Evolutionary conservation across 805 yeast species (phyloP).

Genomic region (Pichia kluyveri): DNA sequence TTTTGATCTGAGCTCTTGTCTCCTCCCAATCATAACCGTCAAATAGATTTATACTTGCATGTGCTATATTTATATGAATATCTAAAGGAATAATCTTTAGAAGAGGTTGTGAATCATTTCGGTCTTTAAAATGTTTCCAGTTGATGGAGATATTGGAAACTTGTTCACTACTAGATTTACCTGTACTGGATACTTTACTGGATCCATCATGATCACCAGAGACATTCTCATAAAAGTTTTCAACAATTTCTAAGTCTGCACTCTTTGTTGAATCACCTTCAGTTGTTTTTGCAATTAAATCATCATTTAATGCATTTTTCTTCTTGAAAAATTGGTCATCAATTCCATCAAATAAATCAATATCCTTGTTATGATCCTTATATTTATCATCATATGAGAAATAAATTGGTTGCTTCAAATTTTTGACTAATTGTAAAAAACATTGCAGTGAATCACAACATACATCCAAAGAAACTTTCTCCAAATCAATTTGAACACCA

Average conservation of each 20-base stretch:
- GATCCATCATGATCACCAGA: background rate
- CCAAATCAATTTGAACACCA: constrained; percentile 4
- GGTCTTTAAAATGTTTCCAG: background rate
- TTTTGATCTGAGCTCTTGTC: constrained; percentile 57
- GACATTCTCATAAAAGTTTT: constrained; percentile 19
- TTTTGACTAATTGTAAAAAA: constrained; percentile 55
- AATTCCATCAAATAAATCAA: constrained; percentile 35
- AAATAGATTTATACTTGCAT: constrained; percentile 41
- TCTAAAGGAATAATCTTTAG: constrained; percentile 20
- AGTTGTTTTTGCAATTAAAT: constrained; percentile 8
- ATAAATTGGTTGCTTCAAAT: constrained; percentile 59
- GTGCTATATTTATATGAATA: constrained; percentile 28
- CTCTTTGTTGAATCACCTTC: background rate
- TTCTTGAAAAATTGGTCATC: constrained; percentile 26
- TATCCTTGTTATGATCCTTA: constrained; percentile 26
- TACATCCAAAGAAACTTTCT: constrained; percentile 39
- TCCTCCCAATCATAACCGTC: constrained; percentile 94
- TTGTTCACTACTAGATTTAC: background rate
- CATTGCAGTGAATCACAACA: constrained; percentile 86
- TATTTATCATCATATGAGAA: constrained; percentile 55
- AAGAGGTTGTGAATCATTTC: background rate
- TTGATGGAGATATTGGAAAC: background rate
- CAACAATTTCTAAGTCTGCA: constrained; percentile 17
- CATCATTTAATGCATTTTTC: background rate
- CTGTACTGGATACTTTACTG: constrained; percentile 4